Evolutionary conservation across 352 stramenopile genomes (phyloP).

Genomic region (Globisporangium viniferum): DNA sequence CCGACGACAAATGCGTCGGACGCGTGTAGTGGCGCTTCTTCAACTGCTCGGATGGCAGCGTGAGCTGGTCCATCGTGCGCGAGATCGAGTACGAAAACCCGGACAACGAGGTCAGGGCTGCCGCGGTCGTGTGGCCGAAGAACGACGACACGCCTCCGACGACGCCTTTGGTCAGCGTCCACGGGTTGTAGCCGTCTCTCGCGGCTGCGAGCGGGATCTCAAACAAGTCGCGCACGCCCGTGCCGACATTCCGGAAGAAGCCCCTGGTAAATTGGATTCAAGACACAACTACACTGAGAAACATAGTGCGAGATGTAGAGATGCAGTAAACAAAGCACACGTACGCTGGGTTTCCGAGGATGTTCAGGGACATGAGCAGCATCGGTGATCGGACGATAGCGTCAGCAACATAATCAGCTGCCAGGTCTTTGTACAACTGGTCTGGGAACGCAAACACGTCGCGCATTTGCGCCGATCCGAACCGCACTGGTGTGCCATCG

Average conservation of each 20-base stretch:
- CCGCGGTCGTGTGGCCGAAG: slow-evolving; percentile 63
- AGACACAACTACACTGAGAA: slow-evolving; percentile 2
- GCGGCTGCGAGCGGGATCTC: slow-evolving; percentile 69
- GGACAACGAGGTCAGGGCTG: slow-evolving; percentile 67
- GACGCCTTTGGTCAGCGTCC: slow-evolving; percentile 69
- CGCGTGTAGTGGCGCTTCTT: slow-evolving; percentile 61
- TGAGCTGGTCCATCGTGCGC: slow-evolving; percentile 78
- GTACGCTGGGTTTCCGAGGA: slow-evolving; percentile 84
- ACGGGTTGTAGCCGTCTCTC: slow-evolving; percentile 75
- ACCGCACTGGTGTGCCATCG: slow-evolving; percentile 69
- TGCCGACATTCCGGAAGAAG: slow-evolving; percentile 69
- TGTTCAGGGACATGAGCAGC: slow-evolving; percentile 84
- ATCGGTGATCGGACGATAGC: slow-evolving; percentile 74
- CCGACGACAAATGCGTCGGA: slow-evolving; percentile 60
- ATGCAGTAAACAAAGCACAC: slow-evolving; percentile 4
- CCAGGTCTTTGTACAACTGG: slow-evolving; percentile 79
- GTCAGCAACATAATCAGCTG: slow-evolving; percentile 79
- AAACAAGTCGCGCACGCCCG: slow-evolving; percentile 71
- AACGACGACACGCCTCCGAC: slow-evolving; percentile 68
- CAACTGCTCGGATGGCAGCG: slow-evolving; percentile 56
- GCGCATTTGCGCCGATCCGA: slow-evolving; percentile 48
- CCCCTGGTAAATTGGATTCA: slow-evolving; percentile 30
- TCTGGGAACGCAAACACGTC: slow-evolving; percentile 74
- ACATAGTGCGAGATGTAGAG: neutral
- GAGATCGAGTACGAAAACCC: slow-evolving; percentile 84